These are phyloP conservation scores for Cyclotella cryptica DNA, from an alignment of 108 stramenopile species.

Conservation along the genomic window DNA sequence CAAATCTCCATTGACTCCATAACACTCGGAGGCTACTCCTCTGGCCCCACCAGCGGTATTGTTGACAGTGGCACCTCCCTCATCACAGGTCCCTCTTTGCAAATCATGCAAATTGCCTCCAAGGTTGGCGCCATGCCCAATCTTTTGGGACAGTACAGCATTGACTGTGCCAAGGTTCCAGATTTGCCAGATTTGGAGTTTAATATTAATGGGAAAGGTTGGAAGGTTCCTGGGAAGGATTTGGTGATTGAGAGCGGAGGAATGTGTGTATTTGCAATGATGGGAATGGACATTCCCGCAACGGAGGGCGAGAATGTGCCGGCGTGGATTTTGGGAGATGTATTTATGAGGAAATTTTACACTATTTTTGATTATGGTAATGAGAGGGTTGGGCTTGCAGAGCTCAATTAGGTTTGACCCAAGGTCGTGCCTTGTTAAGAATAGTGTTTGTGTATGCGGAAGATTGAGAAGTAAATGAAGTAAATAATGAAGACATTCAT, in stretches of 20 bases:
- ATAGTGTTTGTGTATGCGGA: background rate
- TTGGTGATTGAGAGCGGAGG: conserved; percentile 88
- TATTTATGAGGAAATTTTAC: conserved; percentile 97
- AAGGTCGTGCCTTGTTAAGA: background rate
- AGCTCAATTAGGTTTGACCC: conserved; percentile 43
- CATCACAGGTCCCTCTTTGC: conserved; percentile 84
- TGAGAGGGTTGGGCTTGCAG: conserved; percentile 91
- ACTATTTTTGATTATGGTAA: conserved; percentile 91
- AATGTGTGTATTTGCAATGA: conserved; percentile 94
- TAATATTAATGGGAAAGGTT: conserved; percentile 82
- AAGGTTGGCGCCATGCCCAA: conserved; percentile 88
- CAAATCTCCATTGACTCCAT: conserved; percentile 81
- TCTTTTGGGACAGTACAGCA: conserved; percentile 92
- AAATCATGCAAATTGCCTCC: conserved; percentile 71
- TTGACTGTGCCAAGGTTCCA: conserved; percentile 80
- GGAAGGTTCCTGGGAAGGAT: conserved; percentile 79
- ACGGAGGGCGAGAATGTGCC: conserved; percentile 56
- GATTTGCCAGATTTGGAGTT: conserved; percentile 81
- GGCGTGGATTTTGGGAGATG: conserved; percentile 97
- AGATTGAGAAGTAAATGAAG: too few relatives aligned
- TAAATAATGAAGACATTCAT: too few relatives aligned
- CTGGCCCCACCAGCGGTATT: conserved; percentile 69
- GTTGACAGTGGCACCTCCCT: conserved; percentile 94
- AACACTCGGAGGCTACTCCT: conserved; percentile 60
- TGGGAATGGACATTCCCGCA: conserved; percentile 92